phyloP scores from a whole-genome alignment of 1,139 yeast genomes.

The Blastobotrys raffinosifermentans region DNA sequence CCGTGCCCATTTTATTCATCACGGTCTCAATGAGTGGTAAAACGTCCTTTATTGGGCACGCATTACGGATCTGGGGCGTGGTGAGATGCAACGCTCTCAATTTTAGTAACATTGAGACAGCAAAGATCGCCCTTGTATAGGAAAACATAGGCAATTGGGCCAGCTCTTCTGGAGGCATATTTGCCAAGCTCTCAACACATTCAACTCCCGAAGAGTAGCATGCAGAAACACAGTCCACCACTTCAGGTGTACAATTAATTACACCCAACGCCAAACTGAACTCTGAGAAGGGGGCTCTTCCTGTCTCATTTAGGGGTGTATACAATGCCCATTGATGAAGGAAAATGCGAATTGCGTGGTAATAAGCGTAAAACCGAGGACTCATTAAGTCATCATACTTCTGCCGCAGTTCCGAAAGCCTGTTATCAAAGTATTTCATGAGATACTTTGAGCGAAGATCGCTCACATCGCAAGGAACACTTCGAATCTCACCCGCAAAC shows the following conservation, averaged over 20 bases:
- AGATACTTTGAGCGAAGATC: conserved; percentile 23
- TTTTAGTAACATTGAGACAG: conserved; percentile 60
- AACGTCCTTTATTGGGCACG: conserved; percentile 42
- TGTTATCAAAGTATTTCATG: conserved; percentile 22
- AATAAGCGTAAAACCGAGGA: conserved; percentile 22
- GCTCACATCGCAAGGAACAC: conserved; percentile 27
- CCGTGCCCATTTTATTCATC: conserved; percentile 28
- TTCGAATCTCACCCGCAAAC: conserved; percentile 23
- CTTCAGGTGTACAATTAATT: conserved; percentile 17
- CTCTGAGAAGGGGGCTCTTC: conserved; percentile 35
- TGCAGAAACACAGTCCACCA: conserved; percentile 19
- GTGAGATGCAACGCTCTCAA: conserved; percentile 52
- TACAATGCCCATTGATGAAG: conserved; percentile 57
- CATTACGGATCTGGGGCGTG: conserved; percentile 44
- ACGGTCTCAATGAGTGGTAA: conserved; percentile 42
- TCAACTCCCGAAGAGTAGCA: conserved; percentile 21
- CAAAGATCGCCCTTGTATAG: conserved; percentile 59
- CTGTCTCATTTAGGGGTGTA: conserved; percentile 22
- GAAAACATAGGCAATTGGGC: conserved; percentile 58
- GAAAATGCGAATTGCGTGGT: conserved; percentile 65
- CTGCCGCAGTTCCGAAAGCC: conserved; percentile 11
- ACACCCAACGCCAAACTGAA: conserved; percentile 29
- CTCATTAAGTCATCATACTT: conserved; percentile 3
- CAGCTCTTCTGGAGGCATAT: conserved; percentile 24
- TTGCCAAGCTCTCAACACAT: conserved; percentile 18